These are phyloP conservation scores for Vigna nakashimae DNA, from an alignment of 306 rosid genomes.

Conservation along the genomic window DNA sequence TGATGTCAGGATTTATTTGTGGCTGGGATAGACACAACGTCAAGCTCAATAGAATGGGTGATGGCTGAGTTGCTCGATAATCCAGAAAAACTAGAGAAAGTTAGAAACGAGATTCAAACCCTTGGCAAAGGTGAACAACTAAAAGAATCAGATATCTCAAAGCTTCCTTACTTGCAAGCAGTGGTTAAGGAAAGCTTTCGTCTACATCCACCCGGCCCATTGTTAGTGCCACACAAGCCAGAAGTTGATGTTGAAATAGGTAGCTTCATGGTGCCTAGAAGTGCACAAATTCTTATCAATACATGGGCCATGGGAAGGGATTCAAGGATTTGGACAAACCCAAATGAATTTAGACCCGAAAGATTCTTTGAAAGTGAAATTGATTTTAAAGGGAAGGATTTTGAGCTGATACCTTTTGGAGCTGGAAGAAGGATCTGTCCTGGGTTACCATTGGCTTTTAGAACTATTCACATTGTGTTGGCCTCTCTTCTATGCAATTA, in stretches of 20 bases:
- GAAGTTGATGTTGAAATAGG: neutral
- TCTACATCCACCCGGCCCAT: constrained; percentile 44
- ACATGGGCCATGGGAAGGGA: no score
- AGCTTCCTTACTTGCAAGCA: no score
- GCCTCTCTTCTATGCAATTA: no score
- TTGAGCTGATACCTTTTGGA: no score
- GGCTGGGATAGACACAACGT: constrained; percentile 45
- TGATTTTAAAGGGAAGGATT: no score
- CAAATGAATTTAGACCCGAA: no score
- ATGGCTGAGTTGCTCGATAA: constrained; percentile 44
- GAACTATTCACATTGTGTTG: no score
- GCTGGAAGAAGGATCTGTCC: no score
- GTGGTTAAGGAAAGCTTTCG: constrained; percentile 40
- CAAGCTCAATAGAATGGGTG: constrained; percentile 34
- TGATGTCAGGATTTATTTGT: neutral
- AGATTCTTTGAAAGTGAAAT: no score
- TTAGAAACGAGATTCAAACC: constrained; percentile 13
- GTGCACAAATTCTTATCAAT: constrained; percentile 1
- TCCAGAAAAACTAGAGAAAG: constrained; percentile 19
- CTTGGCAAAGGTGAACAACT: neutral
- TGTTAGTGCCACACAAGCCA: constrained; percentile 39
- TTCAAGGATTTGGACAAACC: no score
- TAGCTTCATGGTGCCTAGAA: constrained; percentile 31
- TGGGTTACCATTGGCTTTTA: no score
- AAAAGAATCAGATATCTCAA: constrained; percentile 23